Conservation (phyloP, 352 stramenopile species). For the Pythium aristosporum region DNA sequence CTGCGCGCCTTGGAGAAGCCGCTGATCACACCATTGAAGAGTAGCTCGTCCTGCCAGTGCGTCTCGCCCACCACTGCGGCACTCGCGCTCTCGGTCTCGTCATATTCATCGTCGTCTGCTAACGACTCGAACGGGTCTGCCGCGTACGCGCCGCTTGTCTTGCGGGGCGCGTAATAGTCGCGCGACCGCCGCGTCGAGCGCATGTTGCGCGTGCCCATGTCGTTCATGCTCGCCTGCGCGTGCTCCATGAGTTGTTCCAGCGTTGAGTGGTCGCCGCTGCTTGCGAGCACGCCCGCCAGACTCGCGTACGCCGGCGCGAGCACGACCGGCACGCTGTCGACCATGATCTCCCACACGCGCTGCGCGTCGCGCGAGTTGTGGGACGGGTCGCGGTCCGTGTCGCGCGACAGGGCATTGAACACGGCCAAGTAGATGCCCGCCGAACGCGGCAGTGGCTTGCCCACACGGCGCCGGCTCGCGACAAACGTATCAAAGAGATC, state of each 20-base stretch:
- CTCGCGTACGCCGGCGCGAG: constrained; percentile 77
- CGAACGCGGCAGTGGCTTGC: constrained; percentile 33
- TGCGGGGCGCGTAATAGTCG: background rate
- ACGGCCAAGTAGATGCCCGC: constrained; percentile 70
- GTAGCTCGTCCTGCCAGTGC: constrained; percentile 46
- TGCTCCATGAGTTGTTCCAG: constrained; percentile 65
- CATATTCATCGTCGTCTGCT: constrained; percentile 21
- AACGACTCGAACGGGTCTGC: constrained; percentile 15
- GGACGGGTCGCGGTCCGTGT: constrained; percentile 55
- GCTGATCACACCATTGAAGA: constrained; percentile 82
- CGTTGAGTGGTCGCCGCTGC: constrained; percentile 65
- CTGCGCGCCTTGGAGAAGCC: constrained; percentile 72
- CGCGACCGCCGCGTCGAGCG: background rate
- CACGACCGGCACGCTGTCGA: constrained; percentile 57
- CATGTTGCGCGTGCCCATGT: background rate
- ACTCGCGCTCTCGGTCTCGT: constrained; percentile 11
- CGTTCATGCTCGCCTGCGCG: constrained; percentile 31
- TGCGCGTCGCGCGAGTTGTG: constrained; percentile 72
- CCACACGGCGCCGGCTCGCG: constrained; percentile 33
- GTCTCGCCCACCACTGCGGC: constrained; percentile 19
- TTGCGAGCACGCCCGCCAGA: constrained; percentile 78
- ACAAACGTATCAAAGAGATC: constrained; percentile 76
- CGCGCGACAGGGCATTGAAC: constrained; percentile 82
- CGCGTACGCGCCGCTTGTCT: constrained; percentile 21
- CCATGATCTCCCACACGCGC: constrained; percentile 77